Conservation (phyloP, 2,329 filamentous ascomycete species). For the Metarhizium anisopliae region DNA sequence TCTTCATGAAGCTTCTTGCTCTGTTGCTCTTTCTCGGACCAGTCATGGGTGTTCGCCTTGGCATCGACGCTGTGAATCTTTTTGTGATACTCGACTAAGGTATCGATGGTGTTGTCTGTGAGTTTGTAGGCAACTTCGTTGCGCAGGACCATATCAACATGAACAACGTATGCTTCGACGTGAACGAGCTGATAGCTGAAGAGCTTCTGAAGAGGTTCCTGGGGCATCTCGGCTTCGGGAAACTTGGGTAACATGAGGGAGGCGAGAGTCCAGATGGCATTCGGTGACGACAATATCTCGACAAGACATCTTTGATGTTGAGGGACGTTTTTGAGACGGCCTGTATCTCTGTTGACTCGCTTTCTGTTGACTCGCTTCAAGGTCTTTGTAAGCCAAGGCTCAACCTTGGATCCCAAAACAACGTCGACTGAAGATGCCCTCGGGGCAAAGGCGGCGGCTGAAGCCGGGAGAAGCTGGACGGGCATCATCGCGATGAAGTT, state of each 20-base stretch:
- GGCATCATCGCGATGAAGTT: conserved; percentile 51
- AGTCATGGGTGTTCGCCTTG: conserved; percentile 82
- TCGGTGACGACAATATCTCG: conserved; percentile 80
- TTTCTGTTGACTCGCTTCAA: conserved; percentile 96
- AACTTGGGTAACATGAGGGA: conserved; percentile 89
- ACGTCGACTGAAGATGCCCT: conserved; percentile 86
- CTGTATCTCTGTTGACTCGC: too few relatives aligned
- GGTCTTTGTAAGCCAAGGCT: conserved; percentile 93
- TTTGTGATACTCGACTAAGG: conserved; percentile 91
- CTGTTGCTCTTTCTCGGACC: conserved; percentile 93
- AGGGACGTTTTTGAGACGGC: conserved; percentile 90
- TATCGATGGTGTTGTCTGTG: conserved; percentile 86
- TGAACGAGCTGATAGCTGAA: conserved; percentile 92
- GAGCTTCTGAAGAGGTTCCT: conserved; percentile 77
- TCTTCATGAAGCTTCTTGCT: conserved; percentile 96
- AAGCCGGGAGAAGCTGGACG: conserved; percentile 86
- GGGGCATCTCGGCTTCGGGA: conserved; percentile 74
- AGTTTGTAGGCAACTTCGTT: conserved; percentile 98
- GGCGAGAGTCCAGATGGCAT: conserved; percentile 90
- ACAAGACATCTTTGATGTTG: conserved; percentile 95
- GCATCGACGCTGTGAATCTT: conserved; percentile 88
- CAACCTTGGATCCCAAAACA: conserved; percentile 82
- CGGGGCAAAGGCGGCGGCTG: conserved; percentile 91
- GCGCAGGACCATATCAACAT: conserved; percentile 96
- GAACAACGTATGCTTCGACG: conserved; percentile 94